Percentiles rank a stretch among this genome's conserved stretches.
Evolutionary conservation across 2,329 filamentous ascomycete species (phyloP).

Genomic region (Teratosphaeria nubilosa): DNA sequence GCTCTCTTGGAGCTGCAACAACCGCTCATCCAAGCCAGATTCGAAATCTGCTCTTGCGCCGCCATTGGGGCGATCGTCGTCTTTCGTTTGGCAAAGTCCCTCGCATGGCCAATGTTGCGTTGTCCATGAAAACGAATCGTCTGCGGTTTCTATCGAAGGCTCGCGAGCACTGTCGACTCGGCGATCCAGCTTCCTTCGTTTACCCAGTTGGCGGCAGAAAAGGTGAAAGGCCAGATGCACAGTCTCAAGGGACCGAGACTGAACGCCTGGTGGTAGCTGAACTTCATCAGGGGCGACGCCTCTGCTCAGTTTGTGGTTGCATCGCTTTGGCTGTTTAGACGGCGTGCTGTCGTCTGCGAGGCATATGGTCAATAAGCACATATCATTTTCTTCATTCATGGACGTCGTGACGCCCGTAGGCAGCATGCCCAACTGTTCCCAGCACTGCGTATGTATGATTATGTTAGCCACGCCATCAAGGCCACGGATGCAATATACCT

Average conservation of each 20-base stretch:
- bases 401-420: constrained; percentile 4
- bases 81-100: background rate
- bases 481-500: background rate
- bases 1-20: background rate
- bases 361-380: constrained; percentile 8
- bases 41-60: background rate
- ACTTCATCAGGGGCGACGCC: constrained; percentile 15
- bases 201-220: background rate
- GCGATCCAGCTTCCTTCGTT: constrained; percentile 1
- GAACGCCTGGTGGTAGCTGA: constrained; percentile 7
- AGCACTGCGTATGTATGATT: constrained; percentile 7
- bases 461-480: background rate
- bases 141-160: background rate
- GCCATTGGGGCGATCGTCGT: background rate
- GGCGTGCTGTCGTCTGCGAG: constrained; percentile 15
- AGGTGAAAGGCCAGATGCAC: constrained; percentile 21
- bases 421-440: constrained; percentile 10
- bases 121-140: background rate
- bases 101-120: background rate
- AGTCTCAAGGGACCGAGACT: constrained; percentile 9
- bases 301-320: constrained; percentile 12
- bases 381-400: constrained; percentile 3
- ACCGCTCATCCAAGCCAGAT: background rate
- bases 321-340: background rate
- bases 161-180: background rate